phyloP scores from a whole-genome alignment of 2,329 filamentous ascomycete species.

The Fusarium lyarnte region DNA sequence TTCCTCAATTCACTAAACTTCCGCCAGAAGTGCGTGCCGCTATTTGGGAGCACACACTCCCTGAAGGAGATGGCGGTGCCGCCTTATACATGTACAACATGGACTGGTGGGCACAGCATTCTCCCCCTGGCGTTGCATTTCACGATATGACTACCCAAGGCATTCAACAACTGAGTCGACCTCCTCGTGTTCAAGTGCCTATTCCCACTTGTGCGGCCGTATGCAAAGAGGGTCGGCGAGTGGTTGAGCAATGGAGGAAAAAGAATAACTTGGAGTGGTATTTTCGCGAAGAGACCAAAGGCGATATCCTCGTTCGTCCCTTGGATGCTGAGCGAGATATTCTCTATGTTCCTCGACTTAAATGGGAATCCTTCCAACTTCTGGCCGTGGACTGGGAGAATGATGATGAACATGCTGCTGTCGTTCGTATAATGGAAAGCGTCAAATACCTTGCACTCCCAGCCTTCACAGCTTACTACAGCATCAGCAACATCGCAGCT shows the following conservation, averaged over 20 bases:
- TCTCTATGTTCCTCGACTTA: constrained; percentile 29
- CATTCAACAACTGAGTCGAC: background rate
- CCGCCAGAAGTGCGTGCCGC: constrained; percentile 40
- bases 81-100: constrained; percentile 33
- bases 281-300: constrained; percentile 12
- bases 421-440: constrained; percentile 5
- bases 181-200: constrained; percentile 24
- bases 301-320: constrained; percentile 20
- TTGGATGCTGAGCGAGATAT: constrained; percentile 25
- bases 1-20: constrained; percentile 36
- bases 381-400: background rate
- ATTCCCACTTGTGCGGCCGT: constrained; percentile 25
- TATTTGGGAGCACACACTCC: constrained; percentile 38
- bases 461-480: constrained; percentile 42
- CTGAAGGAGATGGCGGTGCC: constrained; percentile 7
- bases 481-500: constrained; percentile 18
- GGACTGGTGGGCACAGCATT: constrained; percentile 21
- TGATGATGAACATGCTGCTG: background rate
- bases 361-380: constrained; percentile 32
- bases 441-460: constrained; percentile 40
- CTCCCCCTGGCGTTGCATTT: background rate
- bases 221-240: constrained; percentile 38
- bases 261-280: background rate
- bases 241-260: constrained; percentile 27
- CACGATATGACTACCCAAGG: background rate